These are phyloP conservation scores for Pyricularia sp. DNA, from an alignment of 2,329 filamentous ascomycete genomes.

Conservation along the genomic window DNA sequence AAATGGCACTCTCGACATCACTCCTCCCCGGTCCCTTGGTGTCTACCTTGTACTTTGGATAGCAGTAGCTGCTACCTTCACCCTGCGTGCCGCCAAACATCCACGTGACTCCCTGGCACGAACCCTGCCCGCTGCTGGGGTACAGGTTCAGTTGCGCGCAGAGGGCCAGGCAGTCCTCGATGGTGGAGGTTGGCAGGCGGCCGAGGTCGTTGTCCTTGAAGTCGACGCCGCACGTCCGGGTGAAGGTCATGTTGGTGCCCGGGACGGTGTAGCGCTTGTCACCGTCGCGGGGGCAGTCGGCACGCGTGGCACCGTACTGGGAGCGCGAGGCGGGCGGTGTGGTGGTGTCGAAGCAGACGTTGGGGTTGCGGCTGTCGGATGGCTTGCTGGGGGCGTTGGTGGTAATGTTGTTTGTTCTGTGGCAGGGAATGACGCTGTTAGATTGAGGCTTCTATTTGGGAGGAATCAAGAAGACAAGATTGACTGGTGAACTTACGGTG, in stretches of 20 bases:
- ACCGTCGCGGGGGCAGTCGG: slow-evolving; percentile 6
- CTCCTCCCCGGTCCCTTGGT: not conserved
- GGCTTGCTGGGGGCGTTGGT: not conserved
- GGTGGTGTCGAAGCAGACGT: slow-evolving; percentile 9
- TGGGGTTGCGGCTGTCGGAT: not conserved
- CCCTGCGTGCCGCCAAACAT: slow-evolving; percentile 13
- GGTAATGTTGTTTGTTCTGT: not conserved
- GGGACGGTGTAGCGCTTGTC: slow-evolving; percentile 11
- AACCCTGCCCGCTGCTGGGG: slow-evolving; percentile 10
- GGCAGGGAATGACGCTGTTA: not conserved
- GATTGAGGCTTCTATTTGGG: too few species aligned
- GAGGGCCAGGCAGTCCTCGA: slow-evolving; percentile 14
- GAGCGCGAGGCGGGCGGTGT: not conserved
- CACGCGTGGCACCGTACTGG: not conserved
- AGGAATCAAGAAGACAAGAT: not conserved
- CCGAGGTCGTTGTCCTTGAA: slow-evolving; percentile 12
- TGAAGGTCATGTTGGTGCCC: slow-evolving; percentile 12
- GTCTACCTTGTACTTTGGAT: slow-evolving; percentile 10
- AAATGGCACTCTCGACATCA: not conserved
- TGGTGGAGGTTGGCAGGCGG: slow-evolving; percentile 11
- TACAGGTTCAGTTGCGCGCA: slow-evolving; percentile 14
- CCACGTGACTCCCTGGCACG: slow-evolving; percentile 14
- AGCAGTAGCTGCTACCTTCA: slow-evolving; percentile 12
- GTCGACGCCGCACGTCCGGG: slow-evolving; percentile 12
- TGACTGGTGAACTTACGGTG: not conserved